These are phyloP conservation scores for Cyphellophora europaea DNA, from an alignment of 2,329 filamentous ascomycete genomes.

Conservation along the genomic window DNA sequence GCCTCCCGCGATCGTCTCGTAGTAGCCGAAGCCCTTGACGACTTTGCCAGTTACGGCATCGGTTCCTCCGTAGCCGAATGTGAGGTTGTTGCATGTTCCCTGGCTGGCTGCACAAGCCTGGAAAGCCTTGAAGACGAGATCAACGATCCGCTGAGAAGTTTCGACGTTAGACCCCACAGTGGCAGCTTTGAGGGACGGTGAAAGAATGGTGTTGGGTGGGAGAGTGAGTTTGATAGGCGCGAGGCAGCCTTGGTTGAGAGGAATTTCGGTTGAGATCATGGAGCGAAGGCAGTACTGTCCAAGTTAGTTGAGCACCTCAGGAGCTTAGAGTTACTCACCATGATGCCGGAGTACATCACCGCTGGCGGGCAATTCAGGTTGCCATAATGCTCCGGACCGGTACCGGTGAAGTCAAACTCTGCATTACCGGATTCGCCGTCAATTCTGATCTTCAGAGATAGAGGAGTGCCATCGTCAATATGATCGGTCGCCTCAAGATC, in stretches of 20 bases:
- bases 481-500: conserved; percentile 25
- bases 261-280: conserved; percentile 22
- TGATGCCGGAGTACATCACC: conserved; percentile 28
- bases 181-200: conserved; percentile 21
- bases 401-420: conserved; percentile 32
- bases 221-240: conserved; percentile 19
- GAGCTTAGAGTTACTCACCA: no score
- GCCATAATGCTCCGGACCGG: conserved; percentile 24
- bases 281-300: conserved; percentile 22
- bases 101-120: conserved; percentile 19
- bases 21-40: conserved; percentile 56
- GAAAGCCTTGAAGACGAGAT: conserved; percentile 26
- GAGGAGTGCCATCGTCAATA: conserved; percentile 32
- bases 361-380: conserved; percentile 29
- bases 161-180: conserved; percentile 20
- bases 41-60: conserved; percentile 3
- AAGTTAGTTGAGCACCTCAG: no score
- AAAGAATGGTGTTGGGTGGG: conserved; percentile 21
- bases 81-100: conserved; percentile 22
- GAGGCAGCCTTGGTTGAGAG: conserved; percentile 25
- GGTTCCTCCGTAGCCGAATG: conserved; percentile 19
- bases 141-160: conserved; percentile 23
- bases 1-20: conserved; percentile 74
- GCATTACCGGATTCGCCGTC: conserved; percentile 22
- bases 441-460: conserved; percentile 26